Percentiles rank a stretch among this genome's conserved stretches.
These are phyloP conservation scores for Teratosphaeria gauchensis DNA, from an alignment of 2,329 filamentous ascomycete genomes.

Conservation along the genomic window DNA sequence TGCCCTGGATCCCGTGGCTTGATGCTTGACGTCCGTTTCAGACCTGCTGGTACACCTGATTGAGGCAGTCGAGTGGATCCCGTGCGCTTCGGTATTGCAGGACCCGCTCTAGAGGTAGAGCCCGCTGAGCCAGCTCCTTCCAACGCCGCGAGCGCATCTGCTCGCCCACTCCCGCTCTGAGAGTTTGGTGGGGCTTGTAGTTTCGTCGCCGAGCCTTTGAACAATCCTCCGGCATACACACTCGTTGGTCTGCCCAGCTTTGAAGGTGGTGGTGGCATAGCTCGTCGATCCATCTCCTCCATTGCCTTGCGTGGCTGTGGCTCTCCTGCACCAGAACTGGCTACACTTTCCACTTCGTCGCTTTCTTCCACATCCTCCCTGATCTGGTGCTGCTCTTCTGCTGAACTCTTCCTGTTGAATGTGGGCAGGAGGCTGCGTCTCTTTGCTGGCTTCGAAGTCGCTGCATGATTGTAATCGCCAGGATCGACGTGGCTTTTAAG, in stretches of 20 bases:
- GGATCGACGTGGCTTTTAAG: conserved; percentile 1
- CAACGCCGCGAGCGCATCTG: conserved; percentile 8
- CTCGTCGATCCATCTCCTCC: conserved; percentile 12
- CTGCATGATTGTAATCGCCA: background rate
- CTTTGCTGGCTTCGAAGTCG: conserved; percentile 16
- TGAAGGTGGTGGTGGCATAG: conserved; percentile 20
- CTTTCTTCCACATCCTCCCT: conserved; percentile 14
- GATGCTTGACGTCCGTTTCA: conserved; percentile 7
- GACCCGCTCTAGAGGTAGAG: background rate
- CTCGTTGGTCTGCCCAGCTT: conserved; percentile 10
- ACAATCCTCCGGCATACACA: conserved; percentile 5
- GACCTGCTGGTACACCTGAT: conserved; percentile 6
- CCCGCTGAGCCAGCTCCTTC: conserved; percentile 1
- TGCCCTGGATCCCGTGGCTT: conserved; percentile 3
- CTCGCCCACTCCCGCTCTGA: conserved; percentile 3
- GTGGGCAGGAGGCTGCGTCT: conserved; percentile 23
- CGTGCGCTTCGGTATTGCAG: conserved; percentile 10
- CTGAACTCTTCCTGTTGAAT: conserved; percentile 16
- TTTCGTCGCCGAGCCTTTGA: conserved; percentile 9
- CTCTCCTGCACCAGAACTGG: background rate
- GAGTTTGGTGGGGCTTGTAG: conserved; percentile 8
- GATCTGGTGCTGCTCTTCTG: conserved; percentile 12
- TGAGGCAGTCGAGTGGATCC: conserved; percentile 16
- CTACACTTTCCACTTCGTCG: conserved; percentile 5
- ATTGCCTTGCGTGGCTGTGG: conserved; percentile 4